Evolutionary conservation across 164 flowering plant species (phyloP).

Genomic region (grape (Vitis vinifera)): DNA sequence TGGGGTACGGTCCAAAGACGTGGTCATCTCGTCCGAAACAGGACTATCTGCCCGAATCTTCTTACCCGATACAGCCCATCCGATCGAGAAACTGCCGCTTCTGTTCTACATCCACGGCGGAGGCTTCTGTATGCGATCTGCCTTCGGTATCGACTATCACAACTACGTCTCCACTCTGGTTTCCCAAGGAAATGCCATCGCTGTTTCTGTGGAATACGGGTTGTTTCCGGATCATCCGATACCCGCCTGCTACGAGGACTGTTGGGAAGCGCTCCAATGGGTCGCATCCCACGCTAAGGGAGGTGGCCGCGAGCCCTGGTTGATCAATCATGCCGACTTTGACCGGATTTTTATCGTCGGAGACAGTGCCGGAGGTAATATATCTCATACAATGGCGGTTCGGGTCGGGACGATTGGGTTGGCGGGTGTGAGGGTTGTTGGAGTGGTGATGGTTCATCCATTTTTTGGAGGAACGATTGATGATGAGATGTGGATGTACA

Average conservation of each 20-base stretch:
- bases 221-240: constrained; percentile 23
- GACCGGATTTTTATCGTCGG: constrained; percentile 28
- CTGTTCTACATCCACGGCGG: constrained; percentile 26
- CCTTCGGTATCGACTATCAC: not conserved
- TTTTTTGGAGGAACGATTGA: constrained; percentile 25
- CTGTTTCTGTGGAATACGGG: constrained; percentile 23
- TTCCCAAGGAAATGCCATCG: not conserved
- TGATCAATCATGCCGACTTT: constrained; percentile 22
- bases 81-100: constrained; percentile 12
- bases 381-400: constrained; percentile 20
- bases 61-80: constrained; percentile 5
- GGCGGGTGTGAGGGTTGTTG: constrained; percentile 12
- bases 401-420: constrained; percentile 19
- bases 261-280: constrained; percentile 26
- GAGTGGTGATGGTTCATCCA: constrained; percentile 35
- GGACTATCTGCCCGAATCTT: constrained; percentile 14
- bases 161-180: no score
- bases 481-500: constrained; percentile 24
- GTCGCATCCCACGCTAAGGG: constrained; percentile 15
- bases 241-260: constrained; percentile 19
- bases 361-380: constrained; percentile 43
- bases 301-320: constrained; percentile 24
- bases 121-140: constrained; percentile 16
- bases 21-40: constrained; percentile 7
- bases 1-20: constrained; percentile 17